A percentile compares a stretch with the other conserved stretches of the same genome.
These are phyloP conservation scores for Pythium folliculosum DNA, from an alignment of 352 stramenopile species.

Conservation along the genomic window DNA sequence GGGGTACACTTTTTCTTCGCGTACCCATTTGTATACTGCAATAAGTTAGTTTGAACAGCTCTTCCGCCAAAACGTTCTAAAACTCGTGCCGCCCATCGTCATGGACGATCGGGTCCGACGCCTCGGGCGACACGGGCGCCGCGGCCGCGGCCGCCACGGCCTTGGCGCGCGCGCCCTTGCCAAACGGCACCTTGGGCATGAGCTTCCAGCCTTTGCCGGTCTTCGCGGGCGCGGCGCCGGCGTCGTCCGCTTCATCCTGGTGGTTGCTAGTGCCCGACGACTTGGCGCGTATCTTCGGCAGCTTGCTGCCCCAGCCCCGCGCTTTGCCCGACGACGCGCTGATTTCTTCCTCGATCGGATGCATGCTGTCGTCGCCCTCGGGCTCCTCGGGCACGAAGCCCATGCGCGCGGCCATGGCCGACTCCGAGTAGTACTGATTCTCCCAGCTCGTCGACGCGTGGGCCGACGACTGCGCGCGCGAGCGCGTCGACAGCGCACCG, in stretches of 20 bases:
- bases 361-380: slow-evolving; percentile 1
- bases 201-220: slow-evolving; percentile 28
- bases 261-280: slow-evolving; percentile 22
- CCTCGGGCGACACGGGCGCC: slow-evolving; percentile 28
- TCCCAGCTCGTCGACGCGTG: background rate
- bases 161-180: slow-evolving; percentile 22
- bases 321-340: slow-evolving; percentile 4
- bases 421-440: slow-evolving; percentile 10
- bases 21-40: slow-evolving; percentile 4
- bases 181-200: slow-evolving; percentile 36
- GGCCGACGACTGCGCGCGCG: background rate
- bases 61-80: slow-evolving; percentile 13
- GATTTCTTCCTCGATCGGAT: slow-evolving; percentile 24
- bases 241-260: background rate
- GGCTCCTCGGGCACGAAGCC: slow-evolving; percentile 7
- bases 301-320: background rate
- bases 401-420: slow-evolving; percentile 10
- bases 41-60: slow-evolving; percentile 1
- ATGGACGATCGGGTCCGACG: slow-evolving; percentile 34
- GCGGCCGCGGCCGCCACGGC: slow-evolving; percentile 14
- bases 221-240: slow-evolving; percentile 8
- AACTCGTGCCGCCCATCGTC: slow-evolving; percentile 62
- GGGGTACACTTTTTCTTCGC: background rate
- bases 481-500: background rate
- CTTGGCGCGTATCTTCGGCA: slow-evolving; percentile 28